A percentile compares a stretch with the other conserved stretches of the same genome.
phyloP scores from a whole-genome alignment of 202 grass and related monocot genomes.

The Hordeum pubiflorum region DNA sequence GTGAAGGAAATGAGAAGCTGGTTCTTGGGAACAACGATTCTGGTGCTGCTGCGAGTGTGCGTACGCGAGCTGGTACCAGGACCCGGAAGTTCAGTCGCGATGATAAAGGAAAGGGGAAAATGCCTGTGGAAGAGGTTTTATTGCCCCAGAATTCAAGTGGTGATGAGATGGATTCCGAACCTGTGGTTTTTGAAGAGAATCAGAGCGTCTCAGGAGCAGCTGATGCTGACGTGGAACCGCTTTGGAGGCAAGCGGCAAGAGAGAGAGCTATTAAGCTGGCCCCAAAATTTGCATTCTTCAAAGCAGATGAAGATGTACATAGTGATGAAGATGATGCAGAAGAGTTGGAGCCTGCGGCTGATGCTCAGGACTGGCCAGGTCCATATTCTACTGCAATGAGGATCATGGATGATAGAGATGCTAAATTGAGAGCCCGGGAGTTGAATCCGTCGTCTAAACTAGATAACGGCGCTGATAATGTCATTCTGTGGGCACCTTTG shows the following conservation, averaged over 20 bases:
- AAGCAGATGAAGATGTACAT: conserved; percentile 39
- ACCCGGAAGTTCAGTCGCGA: neutral
- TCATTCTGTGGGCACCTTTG: conserved; percentile 55
- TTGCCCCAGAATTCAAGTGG: conserved; percentile 10
- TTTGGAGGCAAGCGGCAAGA: conserved; percentile 44
- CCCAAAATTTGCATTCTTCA: conserved; percentile 88
- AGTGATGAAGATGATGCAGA: conserved; percentile 35
- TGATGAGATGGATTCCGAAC: conserved; percentile 11
- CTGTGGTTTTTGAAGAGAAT: conserved; percentile 8
- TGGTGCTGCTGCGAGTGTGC: conserved; percentile 1
- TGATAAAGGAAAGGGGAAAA: conserved; percentile 58
- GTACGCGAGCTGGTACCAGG: neutral
- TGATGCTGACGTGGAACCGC: neutral
- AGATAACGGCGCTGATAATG: conserved; percentile 3
- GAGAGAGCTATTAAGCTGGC: conserved; percentile 58
- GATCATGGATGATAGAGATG: conserved; percentile 60
- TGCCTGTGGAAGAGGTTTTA: conserved; percentile 37
- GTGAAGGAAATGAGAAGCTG: conserved; percentile 27
- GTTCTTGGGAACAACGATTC: conserved; percentile 29
- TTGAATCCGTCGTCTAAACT: conserved; percentile 45
- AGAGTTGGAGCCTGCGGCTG: conserved; percentile 33
- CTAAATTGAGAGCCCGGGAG: conserved; percentile 56
- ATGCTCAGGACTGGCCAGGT: conserved; percentile 73
- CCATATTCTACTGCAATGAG: conserved; percentile 79
- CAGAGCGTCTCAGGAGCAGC: neutral